A percentile compares a stretch with the other conserved stretches of the same genome.
These are phyloP conservation scores for Chlorophyllum brunneum DNA, from an alignment of 768 basidiomycete genomes.

Conservation along the genomic window DNA sequence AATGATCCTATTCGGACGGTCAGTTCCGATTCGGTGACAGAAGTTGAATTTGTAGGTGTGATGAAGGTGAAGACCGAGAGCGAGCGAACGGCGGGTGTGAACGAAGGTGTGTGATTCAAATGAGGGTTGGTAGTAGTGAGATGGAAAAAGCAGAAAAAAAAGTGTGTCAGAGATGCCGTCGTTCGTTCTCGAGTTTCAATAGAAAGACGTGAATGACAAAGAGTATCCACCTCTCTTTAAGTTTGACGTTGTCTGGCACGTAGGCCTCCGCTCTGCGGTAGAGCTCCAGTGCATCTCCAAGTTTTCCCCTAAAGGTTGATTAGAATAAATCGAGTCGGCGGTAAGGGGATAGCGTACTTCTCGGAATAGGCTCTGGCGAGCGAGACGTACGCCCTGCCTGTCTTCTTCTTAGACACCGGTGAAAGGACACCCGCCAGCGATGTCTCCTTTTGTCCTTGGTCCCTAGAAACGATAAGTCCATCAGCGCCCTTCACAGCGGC, in stretches of 20 bases:
- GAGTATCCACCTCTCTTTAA: slow-evolving; percentile 85
- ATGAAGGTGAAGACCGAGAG: slow-evolving; percentile 5
- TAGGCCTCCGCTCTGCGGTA: slow-evolving; percentile 81
- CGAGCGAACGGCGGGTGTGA: slow-evolving; percentile 22
- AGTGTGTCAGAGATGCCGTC: slow-evolving; percentile 30
- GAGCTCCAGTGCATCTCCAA: slow-evolving; percentile 75
- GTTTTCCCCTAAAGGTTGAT: slow-evolving; percentile 60
- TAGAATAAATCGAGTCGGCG: not conserved
- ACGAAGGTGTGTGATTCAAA: not conserved
- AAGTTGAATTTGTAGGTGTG: not conserved
- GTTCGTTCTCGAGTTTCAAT: slow-evolving; percentile 31
- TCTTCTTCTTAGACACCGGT: slow-evolving; percentile 75
- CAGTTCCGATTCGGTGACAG: not conserved
- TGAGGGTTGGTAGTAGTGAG: not conserved
- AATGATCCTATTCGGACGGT: slow-evolving; percentile 53
- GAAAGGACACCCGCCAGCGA: slow-evolving; percentile 62
- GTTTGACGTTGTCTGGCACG: slow-evolving; percentile 82
- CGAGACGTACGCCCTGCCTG: slow-evolving; percentile 79
- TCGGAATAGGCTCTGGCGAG: slow-evolving; percentile 79
- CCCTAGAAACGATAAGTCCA: slow-evolving; percentile 33
- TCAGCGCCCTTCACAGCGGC: not conserved
- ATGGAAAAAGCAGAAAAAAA: slow-evolving; percentile 21
- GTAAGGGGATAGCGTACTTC: slow-evolving; percentile 45
- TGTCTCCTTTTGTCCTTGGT: slow-evolving; percentile 56
- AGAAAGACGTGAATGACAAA: slow-evolving; percentile 64